Evolutionary conservation across 2,329 filamentous ascomycete species (phyloP), one percentile per base, ranked within the genome.

Genomic region (Rugonectria rugulosa): DNA sequence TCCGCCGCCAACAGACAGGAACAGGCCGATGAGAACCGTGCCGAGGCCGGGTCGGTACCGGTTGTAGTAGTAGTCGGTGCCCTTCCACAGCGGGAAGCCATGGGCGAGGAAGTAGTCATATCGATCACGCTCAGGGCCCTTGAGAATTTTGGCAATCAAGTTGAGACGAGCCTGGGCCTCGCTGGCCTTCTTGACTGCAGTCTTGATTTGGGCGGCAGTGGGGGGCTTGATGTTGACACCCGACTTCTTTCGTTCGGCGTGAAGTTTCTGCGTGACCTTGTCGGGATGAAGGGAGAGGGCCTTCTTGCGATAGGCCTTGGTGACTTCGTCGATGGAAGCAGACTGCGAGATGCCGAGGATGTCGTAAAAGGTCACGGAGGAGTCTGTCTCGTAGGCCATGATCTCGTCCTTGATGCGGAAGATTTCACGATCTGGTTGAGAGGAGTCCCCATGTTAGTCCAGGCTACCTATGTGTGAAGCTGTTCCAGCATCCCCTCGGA

Each of bases 21-120:
- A 92, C 34, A 96, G 77, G 42, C 94, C 93, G 21, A 88, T 58
- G 46, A 98, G 75, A 40, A 97, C 95, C 12, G 90, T 90, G 56
- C 91, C 92, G 38, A 98, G 80, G 8, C 95, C 95, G 2, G 95
- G 95, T 17, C 95, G 86, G 82, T 94, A 97, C 54, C 95, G 88
- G 68, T 87, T 88, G 80, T 99, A 99, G 83, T 98, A 99, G 83
- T 99, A 99, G 60, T 95, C 94, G 38, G 94, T 97, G 55, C 95
- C 95, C 79, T 94, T 93, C 95, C 95, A 99, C 52, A 86, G 86
- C 26, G 95, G 95, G 79, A 99, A 99, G 59, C 95, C 95, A 75
- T 98, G 92, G 73, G 80, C 78, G 57, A 98, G 77, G 79, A 98
- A 99, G 75, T 97, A 89, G 73, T 99, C 94, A 76, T 99, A 99